phyloP scores from a whole-genome alignment of 257 asterid genomes.

The Linaria vulgaris region DNA sequence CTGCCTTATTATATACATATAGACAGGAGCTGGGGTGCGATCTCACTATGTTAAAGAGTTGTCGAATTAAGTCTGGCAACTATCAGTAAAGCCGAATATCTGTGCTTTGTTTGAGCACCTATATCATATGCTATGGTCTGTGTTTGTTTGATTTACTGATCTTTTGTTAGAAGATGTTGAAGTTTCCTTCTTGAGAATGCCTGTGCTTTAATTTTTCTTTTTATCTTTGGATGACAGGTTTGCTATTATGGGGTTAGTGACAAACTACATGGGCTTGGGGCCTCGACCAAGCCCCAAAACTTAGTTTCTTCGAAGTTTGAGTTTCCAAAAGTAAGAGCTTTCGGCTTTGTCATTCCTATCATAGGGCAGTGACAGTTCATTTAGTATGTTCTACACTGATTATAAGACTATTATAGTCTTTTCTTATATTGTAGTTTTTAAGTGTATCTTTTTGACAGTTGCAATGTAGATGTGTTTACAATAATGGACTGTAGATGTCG shows the following conservation, averaged over 20 bases:
- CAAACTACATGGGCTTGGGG: slow-evolving; percentile 75
- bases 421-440: no score
- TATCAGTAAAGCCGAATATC: not conserved
- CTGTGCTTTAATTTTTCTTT: slow-evolving; percentile 8
- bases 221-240: slow-evolving; percentile 45
- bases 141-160: not conserved
- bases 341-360: not conserved
- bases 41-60: not conserved
- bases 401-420: not conserved
- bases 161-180: not conserved
- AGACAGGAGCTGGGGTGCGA: not conserved
- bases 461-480: not conserved
- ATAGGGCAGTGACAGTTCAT: not conserved
- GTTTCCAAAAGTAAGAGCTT: not conserved
- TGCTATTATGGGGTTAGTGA: slow-evolving; percentile 81
- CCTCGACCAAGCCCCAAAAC: slow-evolving; percentile 47
- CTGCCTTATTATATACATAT: not conserved
- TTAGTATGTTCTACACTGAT: not conserved
- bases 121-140: slow-evolving; percentile 3
- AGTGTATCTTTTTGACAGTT: not conserved
- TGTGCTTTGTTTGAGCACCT: not conserved
- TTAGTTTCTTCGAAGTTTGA: slow-evolving; percentile 9
- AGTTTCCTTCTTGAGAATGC: not conserved
- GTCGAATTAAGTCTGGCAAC: no score
- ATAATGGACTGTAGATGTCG: not conserved